phyloP scores from a whole-genome alignment of 2,329 filamentous ascomycete genomes.

The Calonectria pseudoturangicola region DNA sequence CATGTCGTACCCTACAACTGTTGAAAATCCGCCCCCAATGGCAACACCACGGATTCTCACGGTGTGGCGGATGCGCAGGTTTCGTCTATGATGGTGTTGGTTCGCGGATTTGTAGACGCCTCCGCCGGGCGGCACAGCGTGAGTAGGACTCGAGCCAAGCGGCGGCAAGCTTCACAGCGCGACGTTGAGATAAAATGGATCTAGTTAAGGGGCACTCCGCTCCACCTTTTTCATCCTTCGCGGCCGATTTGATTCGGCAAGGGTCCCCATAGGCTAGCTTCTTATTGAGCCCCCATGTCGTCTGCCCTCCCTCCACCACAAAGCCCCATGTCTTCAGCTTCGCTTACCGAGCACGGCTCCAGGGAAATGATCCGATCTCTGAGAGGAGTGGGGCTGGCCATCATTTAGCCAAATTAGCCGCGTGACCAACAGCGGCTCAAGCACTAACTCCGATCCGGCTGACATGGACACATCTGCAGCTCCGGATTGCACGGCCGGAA shows the following conservation, averaged over 20 bases:
- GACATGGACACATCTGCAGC: conserved; percentile 13
- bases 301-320: neutral
- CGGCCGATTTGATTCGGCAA: neutral
- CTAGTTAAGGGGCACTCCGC: neutral
- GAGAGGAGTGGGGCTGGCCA: conserved; percentile 9
- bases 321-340: neutral
- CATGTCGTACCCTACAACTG: conserved; percentile 12
- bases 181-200: neutral
- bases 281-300: conserved; percentile 24
- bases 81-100: conserved; percentile 24
- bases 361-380: conserved; percentile 37
- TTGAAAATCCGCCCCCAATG: neutral
- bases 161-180: conserved; percentile 12
- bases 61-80: neutral
- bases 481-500: conserved; percentile 40
- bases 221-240: neutral
- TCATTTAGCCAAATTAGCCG: conserved; percentile 37
- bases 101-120: conserved; percentile 25
- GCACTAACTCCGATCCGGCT: neutral
- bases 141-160: conserved; percentile 2
- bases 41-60: conserved; percentile 7
- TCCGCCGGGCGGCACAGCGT: conserved; percentile 34
- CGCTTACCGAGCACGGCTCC: neutral
- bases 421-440: conserved; percentile 28
- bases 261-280: conserved; percentile 12